Conservation (phyloP, 2,329 filamentous ascomycete species). For the Chrysosporium keratinophilum region DNA sequence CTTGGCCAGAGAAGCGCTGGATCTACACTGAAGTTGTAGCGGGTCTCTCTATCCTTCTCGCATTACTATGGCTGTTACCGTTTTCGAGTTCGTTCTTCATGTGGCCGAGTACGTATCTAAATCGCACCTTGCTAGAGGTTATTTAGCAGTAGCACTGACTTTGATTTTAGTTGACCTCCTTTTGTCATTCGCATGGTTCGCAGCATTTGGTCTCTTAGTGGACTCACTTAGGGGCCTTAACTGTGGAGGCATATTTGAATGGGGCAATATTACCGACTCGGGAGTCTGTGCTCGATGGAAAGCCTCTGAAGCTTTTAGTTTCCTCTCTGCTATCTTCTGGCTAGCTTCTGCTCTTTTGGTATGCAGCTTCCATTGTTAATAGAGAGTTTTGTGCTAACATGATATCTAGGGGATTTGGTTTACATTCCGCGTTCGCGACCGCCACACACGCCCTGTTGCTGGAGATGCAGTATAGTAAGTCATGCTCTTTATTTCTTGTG, state of each 20-base stretch:
- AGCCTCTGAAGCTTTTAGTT: slow-evolving; percentile 59
- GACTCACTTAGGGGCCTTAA: slow-evolving; percentile 43
- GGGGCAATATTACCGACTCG: slow-evolving; percentile 44
- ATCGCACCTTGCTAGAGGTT: not conserved
- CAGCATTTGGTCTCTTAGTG: slow-evolving; percentile 56
- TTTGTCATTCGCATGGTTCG: slow-evolving; percentile 60
- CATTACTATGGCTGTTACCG: slow-evolving; percentile 62
- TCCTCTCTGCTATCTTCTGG: slow-evolving; percentile 62
- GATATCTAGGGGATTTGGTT: slow-evolving; percentile 17
- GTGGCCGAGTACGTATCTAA: slow-evolving; percentile 46
- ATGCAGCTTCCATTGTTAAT: slow-evolving; percentile 9
- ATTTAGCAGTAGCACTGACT: not conserved
- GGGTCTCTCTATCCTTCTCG: slow-evolving; percentile 56
- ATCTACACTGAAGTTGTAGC: slow-evolving; percentile 68
- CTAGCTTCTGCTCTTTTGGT: slow-evolving; percentile 52
- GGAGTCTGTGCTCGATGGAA: slow-evolving; percentile 58
- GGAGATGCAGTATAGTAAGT: slow-evolving; percentile 12
- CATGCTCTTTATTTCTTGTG: not conserved
- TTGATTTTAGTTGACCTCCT: slow-evolving; percentile 48
- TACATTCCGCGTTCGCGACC: slow-evolving; percentile 14
- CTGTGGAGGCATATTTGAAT: slow-evolving; percentile 51
- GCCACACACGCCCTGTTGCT: slow-evolving; percentile 11
- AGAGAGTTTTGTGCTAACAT: not conserved
- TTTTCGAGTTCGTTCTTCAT: slow-evolving; percentile 57
- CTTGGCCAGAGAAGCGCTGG: slow-evolving; percentile 53